Conservation (phyloP, 2,329 filamentous ascomycete genomes). For the Daldinia sp. region DNA sequence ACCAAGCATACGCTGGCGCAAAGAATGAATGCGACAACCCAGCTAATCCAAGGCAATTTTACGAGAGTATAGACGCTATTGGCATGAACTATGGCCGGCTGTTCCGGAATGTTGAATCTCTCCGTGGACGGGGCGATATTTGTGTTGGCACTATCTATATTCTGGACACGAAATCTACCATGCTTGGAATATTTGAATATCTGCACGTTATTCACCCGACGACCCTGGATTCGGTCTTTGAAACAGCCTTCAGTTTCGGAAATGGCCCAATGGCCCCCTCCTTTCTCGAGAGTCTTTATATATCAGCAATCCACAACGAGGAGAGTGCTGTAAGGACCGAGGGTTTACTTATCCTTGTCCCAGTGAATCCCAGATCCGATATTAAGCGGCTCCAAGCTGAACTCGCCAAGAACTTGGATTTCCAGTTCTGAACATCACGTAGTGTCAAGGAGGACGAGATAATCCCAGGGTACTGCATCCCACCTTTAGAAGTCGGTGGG, state of each 20-base stretch:
- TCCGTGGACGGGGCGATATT: slow-evolving; percentile 46
- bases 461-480: slow-evolving; percentile 49
- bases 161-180: slow-evolving; percentile 59
- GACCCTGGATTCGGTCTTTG: slow-evolving; percentile 65
- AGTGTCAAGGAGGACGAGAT: slow-evolving; percentile 31
- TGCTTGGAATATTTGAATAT: slow-evolving; percentile 63
- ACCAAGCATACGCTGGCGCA: slow-evolving; percentile 21
- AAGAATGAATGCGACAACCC: slow-evolving; percentile 45
- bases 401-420: slow-evolving; percentile 21
- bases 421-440: slow-evolving; percentile 24
- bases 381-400: slow-evolving; percentile 15
- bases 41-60: slow-evolving; percentile 56
- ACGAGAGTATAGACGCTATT: slow-evolving; percentile 58
- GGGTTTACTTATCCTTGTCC: slow-evolving; percentile 34
- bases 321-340: not conserved
- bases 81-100: slow-evolving; percentile 61
- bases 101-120: slow-evolving; percentile 57
- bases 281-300: slow-evolving; percentile 54
- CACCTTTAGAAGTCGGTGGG: slow-evolving; percentile 55
- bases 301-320: slow-evolving; percentile 48
- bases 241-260: slow-evolving; percentile 58
- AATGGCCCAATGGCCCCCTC: slow-evolving; percentile 60
- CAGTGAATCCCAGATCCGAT: slow-evolving; percentile 1
- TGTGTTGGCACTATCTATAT: slow-evolving; percentile 53
- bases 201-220: slow-evolving; percentile 65